Evolutionary conservation across 1,139 yeast species (phyloP), one percentile per base, ranked within the genome.

Genomic region (Hansenula sp.): DNA sequence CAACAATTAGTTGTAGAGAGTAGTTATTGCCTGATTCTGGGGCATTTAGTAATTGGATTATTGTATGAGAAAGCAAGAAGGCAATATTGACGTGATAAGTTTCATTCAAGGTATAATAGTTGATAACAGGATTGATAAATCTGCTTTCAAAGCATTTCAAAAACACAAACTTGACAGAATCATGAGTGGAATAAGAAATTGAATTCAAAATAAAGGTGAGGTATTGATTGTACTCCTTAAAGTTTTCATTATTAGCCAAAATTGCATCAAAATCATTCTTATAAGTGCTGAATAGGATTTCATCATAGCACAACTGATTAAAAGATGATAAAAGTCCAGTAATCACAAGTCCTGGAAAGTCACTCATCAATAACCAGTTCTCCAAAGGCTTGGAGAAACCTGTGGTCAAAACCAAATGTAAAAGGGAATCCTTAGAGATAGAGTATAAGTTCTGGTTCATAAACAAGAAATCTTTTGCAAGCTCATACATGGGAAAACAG

Each of bases 401-500:
- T 11, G 36, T 26, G 3, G 34, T 36, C 12, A 32, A 27, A 12
- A 39, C 31, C 3, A 39, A 12, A 24, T 36, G 29, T 13, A 39
- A 18, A 18, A 39, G 29, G 12, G 39, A 20, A 6, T 35, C 36
- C 25, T 21, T 35, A 6, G 39, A 26, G 6, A 32, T 10, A 6
- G 24, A 12, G 13, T 32, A 35, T 3, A 32, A 13, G 7, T 20
- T 13, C 18, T 32, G 34, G 20, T 25, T 32, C 22, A 28, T 21
- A 31, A 36, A 36, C 18, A 39, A 32, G 6, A 39, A 29, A 11
- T 35, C 39, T 28, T 32, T 39, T 8, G 39, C 29, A 6, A 39
- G n/a, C 20, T 39, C 42, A 31, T 27, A 39, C 2, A 29, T n/a
- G 10, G 42, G 42, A 22, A 39, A 39, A 18, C 39, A 39, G 6